Evolutionary conservation across 2,329 filamentous ascomycete genomes (phyloP), one percentile per base, ranked within the genome.

Genomic region (Dactylellina parvicollis): DNA sequence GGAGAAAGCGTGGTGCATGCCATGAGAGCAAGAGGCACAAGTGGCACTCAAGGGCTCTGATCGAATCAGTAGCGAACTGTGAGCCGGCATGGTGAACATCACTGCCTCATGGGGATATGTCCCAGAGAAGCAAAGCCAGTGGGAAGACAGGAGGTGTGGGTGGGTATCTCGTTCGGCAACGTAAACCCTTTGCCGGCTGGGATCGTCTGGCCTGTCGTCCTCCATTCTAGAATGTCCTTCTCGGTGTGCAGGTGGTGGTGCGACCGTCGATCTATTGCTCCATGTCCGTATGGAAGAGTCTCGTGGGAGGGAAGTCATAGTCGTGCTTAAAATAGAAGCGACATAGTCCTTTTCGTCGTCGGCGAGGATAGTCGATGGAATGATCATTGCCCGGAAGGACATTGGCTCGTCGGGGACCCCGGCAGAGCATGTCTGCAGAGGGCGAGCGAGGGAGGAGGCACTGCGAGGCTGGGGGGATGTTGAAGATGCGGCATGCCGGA

Each of bases 21-120:
- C 28, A n/a, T n/a, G n/a, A n/a, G n/a, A n/a, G n/a, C n/a, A n/a
- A n/a, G n/a, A n/a, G n/a, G n/a, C n/a, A n/a, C n/a, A n/a, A n/a
- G n/a, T n/a, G n/a, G n/a, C 49, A 20, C 14, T 46, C 20, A 44
- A 50, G 5, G n/a, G 24, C 16, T 69, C 64, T 36, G 26, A 26
- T 69, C 64, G 64, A 69, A 61, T 69, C 64, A 69, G 42, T 69
- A 60, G 55, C 47, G 55, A 69, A 50, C 18, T 26, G 7, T 61
- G 47, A 61, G 64, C 42, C 64, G 34, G 64, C 55, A 47, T 36
- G 10, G 16, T 34, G 64, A 69, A 40, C n/a, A 69, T 69, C 64
- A 42, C 38, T 69, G 40, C 64, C 64, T 36, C 38, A 60, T 69
- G 47, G 46, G 47, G 64, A 60, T 34, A 55, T 30, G 47, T 18